A percentile compares a stretch with the other conserved stretches of the same genome.
Evolutionary conservation across 768 basidiomycete species (phyloP).

Genomic region (Saitozyma sp.): DNA sequence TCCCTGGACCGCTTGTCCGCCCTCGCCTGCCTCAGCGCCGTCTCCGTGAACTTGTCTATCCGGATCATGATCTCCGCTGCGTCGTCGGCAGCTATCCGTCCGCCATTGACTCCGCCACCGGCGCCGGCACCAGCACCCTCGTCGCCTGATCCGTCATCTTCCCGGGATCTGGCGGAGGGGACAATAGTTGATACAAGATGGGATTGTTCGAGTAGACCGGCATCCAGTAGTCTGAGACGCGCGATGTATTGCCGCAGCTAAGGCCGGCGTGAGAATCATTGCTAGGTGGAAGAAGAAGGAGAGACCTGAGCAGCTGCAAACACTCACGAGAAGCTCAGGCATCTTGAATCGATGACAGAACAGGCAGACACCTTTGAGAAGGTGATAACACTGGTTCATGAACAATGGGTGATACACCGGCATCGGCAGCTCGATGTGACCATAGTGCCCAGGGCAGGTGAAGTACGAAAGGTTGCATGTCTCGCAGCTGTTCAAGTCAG

Average conservation of each 20-base stretch:
- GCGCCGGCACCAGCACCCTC: conserved; percentile 54
- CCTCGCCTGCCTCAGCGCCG: conserved; percentile 29
- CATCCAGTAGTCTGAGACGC: conserved; percentile 82
- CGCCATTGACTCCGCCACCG: conserved; percentile 54
- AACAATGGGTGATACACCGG: conserved; percentile 97
- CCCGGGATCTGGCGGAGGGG: conserved; percentile 19
- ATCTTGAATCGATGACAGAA: conserved; percentile 93
- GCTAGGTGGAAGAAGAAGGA: neutral
- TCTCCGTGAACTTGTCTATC: conserved; percentile 41
- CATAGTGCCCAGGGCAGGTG: conserved; percentile 96
- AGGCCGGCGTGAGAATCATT: conserved; percentile 1
- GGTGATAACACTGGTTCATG: conserved; percentile 82
- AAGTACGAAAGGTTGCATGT: conserved; percentile 92
- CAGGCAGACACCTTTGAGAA: conserved; percentile 83
- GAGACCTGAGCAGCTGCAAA: neutral
- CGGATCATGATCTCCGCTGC: conserved; percentile 44
- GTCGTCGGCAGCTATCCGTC: conserved; percentile 40
- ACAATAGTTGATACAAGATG: conserved; percentile 67
- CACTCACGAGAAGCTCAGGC: conserved; percentile 65
- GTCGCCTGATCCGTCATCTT: conserved; percentile 14
- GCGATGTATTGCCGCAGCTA: conserved; percentile 81
- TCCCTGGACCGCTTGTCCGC: conserved; percentile 60
- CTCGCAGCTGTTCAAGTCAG: conserved; percentile 66
- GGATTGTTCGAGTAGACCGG: conserved; percentile 81
- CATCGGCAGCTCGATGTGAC: conserved; percentile 92